Conservation (phyloP, 257 asterid species). For the Coffea eugenioides region DNA sequence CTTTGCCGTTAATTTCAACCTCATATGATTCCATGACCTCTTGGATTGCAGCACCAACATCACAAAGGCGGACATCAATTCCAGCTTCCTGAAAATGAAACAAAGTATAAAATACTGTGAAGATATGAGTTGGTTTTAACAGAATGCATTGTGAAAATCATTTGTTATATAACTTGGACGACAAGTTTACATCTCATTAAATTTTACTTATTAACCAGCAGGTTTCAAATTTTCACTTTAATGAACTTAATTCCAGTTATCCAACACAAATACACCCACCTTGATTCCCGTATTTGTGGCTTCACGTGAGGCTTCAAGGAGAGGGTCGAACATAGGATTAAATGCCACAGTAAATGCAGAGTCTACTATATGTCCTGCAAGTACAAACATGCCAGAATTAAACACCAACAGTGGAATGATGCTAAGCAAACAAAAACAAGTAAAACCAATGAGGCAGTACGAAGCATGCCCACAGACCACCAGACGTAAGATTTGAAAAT, state of each 20-base stretch:
- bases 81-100: slow-evolving; percentile 75
- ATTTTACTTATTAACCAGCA: not conserved
- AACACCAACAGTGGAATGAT: not conserved
- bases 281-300: slow-evolving; percentile 94
- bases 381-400: slow-evolving; percentile 1
- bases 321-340: slow-evolving; percentile 94
- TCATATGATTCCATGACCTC: slow-evolving; percentile 99
- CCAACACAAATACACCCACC: slow-evolving; percentile 43
- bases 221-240: not conserved
- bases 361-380: slow-evolving; percentile 88
- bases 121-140: not conserved
- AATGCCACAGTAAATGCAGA: slow-evolving; percentile 96
- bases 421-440: not conserved
- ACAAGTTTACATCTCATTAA: not conserved
- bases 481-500: not conserved
- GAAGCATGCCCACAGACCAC: not conserved
- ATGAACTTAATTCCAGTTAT: not conserved
- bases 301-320: slow-evolving; percentile 96
- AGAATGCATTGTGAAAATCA: not conserved
- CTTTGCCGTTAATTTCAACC: slow-evolving; percentile 94
- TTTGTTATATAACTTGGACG: not conserved
- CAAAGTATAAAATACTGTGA: not conserved
- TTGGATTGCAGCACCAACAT: slow-evolving; percentile 97
- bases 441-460: not conserved
- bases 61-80: slow-evolving; percentile 90